phyloP scores from a whole-genome alignment of 2,329 filamentous ascomycete genomes.

The Neonectria ditissima region DNA sequence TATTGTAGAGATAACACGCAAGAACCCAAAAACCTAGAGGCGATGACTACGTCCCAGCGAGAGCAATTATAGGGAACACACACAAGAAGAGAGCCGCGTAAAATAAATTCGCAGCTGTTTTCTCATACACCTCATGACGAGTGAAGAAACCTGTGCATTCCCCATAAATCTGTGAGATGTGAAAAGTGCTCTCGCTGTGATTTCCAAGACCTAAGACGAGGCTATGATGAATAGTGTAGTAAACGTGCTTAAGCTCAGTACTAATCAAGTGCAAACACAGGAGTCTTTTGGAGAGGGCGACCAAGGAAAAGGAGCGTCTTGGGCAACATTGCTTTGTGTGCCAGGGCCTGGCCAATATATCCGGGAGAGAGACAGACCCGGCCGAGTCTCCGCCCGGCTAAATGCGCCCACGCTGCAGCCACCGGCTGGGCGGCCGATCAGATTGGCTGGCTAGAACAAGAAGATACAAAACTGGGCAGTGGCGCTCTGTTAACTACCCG shows the following conservation, averaged over 20 bases:
- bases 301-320: too few relatives aligned
- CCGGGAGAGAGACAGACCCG: neutral
- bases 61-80: neutral
- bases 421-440: neutral
- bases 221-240: too few relatives aligned
- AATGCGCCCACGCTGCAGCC: slow-evolving; percentile 8
- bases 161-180: too few relatives aligned
- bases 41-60: neutral
- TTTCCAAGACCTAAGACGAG: too few relatives aligned
- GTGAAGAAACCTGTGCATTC: too few relatives aligned
- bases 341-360: neutral
- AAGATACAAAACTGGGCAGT: neutral
- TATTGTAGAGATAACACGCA: neutral
- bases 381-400: slow-evolving; percentile 13
- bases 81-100: neutral
- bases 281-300: too few relatives aligned
- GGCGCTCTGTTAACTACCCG: neutral
- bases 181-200: too few relatives aligned
- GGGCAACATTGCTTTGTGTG: slow-evolving; percentile 11
- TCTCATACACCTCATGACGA: too few relatives aligned
- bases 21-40: neutral
- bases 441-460: neutral
- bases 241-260: too few relatives aligned
- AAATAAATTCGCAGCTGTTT: too few relatives aligned
- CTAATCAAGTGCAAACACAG: too few relatives aligned